A percentile compares a stretch with the other conserved stretches of the same genome.
phyloP scores from a whole-genome alignment of 768 basidiomycete genomes.

The Podaxis sp. region DNA sequence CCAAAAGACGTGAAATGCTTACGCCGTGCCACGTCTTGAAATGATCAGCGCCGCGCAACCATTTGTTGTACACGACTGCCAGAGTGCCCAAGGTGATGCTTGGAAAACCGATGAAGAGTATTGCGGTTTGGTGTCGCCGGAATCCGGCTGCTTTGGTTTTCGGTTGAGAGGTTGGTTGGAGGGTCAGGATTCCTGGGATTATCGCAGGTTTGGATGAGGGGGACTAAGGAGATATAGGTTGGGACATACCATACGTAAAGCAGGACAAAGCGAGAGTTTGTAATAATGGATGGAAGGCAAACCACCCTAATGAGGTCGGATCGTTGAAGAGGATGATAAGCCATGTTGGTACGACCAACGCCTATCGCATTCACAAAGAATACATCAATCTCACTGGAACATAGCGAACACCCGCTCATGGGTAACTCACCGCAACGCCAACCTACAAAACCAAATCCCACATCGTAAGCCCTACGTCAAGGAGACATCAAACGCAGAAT shows the following conservation, averaged over 20 bases:
- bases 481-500: background rate
- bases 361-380: slow-evolving; percentile 25
- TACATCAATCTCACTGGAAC: background rate
- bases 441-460: background rate
- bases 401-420: background rate
- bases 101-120: slow-evolving; percentile 56
- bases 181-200: slow-evolving; percentile 64
- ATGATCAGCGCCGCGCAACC: slow-evolving; percentile 46
- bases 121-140: slow-evolving; percentile 64
- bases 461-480: background rate
- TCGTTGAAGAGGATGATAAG: slow-evolving; percentile 41
- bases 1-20: slow-evolving; percentile 22
- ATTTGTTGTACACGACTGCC: slow-evolving; percentile 68
- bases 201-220: background rate
- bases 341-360: slow-evolving; percentile 45
- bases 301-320: slow-evolving; percentile 54
- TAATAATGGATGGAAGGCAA: slow-evolving; percentile 64
- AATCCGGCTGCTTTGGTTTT: slow-evolving; percentile 67
- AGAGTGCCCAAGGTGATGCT: slow-evolving; percentile 56
- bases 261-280: slow-evolving; percentile 56
- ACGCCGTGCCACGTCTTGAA: slow-evolving; percentile 80
- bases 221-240: background rate
- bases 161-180: slow-evolving; percentile 71
- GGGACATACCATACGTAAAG: slow-evolving; percentile 59
- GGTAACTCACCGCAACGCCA: background rate